A percentile compares a stretch with the other conserved stretches of the same genome.
Evolutionary conservation across 805 yeast genomes (phyloP).

Genomic region (Lipomyces mesembrius): DNA sequence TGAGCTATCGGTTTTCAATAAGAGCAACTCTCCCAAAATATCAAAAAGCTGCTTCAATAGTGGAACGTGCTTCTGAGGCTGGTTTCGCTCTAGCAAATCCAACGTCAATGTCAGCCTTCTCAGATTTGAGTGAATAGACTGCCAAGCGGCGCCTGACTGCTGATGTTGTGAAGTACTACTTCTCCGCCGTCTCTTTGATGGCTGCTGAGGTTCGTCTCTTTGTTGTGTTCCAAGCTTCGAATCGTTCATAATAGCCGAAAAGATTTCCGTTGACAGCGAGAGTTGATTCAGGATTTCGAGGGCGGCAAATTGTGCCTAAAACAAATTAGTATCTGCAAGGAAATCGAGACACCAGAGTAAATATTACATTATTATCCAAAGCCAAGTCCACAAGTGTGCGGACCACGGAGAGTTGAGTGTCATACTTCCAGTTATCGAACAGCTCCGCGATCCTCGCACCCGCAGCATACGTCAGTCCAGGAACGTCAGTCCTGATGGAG

Average conservation of each 20-base stretch:
- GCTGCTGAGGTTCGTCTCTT: conserved; percentile 15
- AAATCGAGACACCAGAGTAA: neutral
- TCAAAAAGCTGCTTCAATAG: conserved; percentile 46
- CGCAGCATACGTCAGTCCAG: conserved; percentile 50
- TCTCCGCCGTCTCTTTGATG: conserved; percentile 79
- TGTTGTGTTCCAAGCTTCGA: neutral
- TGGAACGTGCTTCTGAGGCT: conserved; percentile 41
- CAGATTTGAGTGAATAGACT: conserved; percentile 38
- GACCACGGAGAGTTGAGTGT: conserved; percentile 61
- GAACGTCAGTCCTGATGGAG: conserved; percentile 48
- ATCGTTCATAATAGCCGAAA: conserved; percentile 43
- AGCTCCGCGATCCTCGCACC: conserved; percentile 58
- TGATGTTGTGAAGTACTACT: conserved; percentile 66
- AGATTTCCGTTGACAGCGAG: conserved; percentile 63
- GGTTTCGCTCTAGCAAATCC: conserved; percentile 70
- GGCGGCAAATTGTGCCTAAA: conserved; percentile 52
- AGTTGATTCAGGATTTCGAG: conserved; percentile 53
- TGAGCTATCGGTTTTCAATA: conserved; percentile 88
- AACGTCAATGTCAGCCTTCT: conserved; percentile 73
- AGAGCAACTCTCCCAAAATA: conserved; percentile 48
- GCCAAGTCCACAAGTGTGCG: conserved; percentile 64
- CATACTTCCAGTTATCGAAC: conserved; percentile 61
- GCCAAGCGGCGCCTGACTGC: conserved; percentile 46
- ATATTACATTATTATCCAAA: conserved; percentile 44
- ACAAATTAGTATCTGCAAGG: neutral